Conservation (phyloP, 2,329 filamentous ascomycete species). For the Dothistroma pini region DNA sequence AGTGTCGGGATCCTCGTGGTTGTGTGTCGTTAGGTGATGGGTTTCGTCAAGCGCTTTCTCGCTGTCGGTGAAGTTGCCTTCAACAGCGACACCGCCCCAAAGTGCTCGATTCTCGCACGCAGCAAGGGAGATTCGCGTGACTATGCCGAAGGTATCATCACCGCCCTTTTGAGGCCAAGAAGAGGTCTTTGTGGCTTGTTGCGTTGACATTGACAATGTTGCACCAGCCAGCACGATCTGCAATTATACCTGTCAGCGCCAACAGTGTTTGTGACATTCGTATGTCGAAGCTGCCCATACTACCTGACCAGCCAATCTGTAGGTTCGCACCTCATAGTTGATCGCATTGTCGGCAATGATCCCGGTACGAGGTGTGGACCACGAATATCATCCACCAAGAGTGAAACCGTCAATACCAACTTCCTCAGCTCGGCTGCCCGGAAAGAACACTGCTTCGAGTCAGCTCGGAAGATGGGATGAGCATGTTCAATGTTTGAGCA, state of each 20-base stretch:
- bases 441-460: constrained; percentile 38
- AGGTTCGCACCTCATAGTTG: constrained; percentile 15
- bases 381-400: constrained; percentile 49
- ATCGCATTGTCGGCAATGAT: constrained; percentile 42
- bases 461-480: background rate
- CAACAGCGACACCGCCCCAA: constrained; percentile 5
- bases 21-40: constrained; percentile 4
- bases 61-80: background rate
- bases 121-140: constrained; percentile 20
- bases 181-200: constrained; percentile 20
- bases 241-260: background rate
- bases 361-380: constrained; percentile 45
- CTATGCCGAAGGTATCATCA: constrained; percentile 22
- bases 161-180: constrained; percentile 27
- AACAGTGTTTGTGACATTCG: background rate
- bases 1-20: background rate
- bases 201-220: constrained; percentile 16
- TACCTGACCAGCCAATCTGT: background rate
- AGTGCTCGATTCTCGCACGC: constrained; percentile 4
- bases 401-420: constrained; percentile 47
- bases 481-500: too few species aligned
- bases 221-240: constrained; percentile 20
- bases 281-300: background rate
- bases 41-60: constrained; percentile 3
- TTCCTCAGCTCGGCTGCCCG: constrained; percentile 42